Evolutionary conservation across 108 stramenopile genomes (phyloP), one percentile per base, ranked within the genome.

Genomic region (Nannochloropsis granulata): DNA sequence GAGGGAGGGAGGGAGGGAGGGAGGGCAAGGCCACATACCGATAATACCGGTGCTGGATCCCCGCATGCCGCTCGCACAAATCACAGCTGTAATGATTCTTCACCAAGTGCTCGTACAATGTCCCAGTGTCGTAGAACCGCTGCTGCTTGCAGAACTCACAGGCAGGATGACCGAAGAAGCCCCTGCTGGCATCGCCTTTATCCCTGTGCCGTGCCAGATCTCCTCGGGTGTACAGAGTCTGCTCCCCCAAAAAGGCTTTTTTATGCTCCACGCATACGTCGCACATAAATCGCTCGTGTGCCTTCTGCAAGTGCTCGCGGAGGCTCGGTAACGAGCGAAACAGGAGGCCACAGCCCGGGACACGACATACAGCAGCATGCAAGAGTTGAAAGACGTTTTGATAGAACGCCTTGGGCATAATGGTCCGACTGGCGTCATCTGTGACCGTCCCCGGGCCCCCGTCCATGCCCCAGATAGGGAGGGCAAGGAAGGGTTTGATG

Each of bases 81-180:
- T 90, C 88, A 79, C 90, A 91, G 12, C 88, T 86, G 84, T 89
- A 91, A 80, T 91, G 90, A 26, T 91, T 90, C 85, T 88, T 87
- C 11, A 45, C 43, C 71, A 91, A 24, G 88, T 91, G 90, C 43
- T 85, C 78, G 81, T 88, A 88, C 24, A 91, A 82, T 23, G 82
- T 44, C 1, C 83, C 43, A 14, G 21, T 44, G 81, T 91, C 90
- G 45, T 91, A 91, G 87, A 80, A 91, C 9, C 90, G 84, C 7
- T n/a, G 56, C 2, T 43, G 25, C 46, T 88, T 85, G 87, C 90
- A 91, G 78, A 91, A 91, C 85, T 90, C 88, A 44, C 90, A 91
- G n/a, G 83, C 26, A 16, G 90, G 90, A 42, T 90, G 90, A 8
- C 90, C 90, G n/a, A 78, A 24, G 85, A 85, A 88, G 21, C 90